A percentile compares a stretch with the other conserved stretches of the same genome.
These are phyloP conservation scores for Chaetomium olivaceum DNA, from an alignment of 2,329 filamentous ascomycete genomes.

Conservation along the genomic window DNA sequence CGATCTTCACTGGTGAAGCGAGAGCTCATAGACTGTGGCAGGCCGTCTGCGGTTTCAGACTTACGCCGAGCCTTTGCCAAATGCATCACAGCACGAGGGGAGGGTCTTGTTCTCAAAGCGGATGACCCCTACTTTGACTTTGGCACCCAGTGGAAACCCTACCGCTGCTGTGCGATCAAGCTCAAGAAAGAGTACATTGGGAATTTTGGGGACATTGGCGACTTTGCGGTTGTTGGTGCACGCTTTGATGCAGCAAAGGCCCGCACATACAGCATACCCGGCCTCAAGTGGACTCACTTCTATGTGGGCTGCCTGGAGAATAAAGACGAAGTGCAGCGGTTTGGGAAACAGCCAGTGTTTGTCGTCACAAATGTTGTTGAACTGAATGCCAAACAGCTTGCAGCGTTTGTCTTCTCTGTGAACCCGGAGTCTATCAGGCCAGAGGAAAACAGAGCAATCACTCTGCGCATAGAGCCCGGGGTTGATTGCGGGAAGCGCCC, in stretches of 20 bases:
- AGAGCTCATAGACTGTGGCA: constrained; percentile 66
- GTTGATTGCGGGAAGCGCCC: constrained; percentile 46
- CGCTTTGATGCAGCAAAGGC: constrained; percentile 67
- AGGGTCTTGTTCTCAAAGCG: constrained; percentile 81
- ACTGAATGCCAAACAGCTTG: constrained; percentile 54
- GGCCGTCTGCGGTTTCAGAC: constrained; percentile 49
- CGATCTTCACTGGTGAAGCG: constrained; percentile 67
- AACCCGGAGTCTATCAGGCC: constrained; percentile 46
- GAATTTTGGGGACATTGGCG: constrained; percentile 76
- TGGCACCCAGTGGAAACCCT: constrained; percentile 39
- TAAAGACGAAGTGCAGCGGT: constrained; percentile 56
- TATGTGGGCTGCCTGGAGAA: constrained; percentile 76
- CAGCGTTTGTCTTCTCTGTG: constrained; percentile 50
- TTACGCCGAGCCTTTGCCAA: constrained; percentile 67
- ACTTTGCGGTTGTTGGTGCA: constrained; percentile 78
- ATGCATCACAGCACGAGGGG: constrained; percentile 65
- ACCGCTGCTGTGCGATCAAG: constrained; percentile 67
- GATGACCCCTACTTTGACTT: constrained; percentile 75
- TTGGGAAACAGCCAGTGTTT: constrained; percentile 58
- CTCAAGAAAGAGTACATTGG: constrained; percentile 84
- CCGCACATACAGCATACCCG: constrained; percentile 52
- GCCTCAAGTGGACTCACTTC: constrained; percentile 75
- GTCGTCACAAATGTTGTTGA: constrained; percentile 66
- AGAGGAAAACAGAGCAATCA: constrained; percentile 44
- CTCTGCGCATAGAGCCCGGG: constrained; percentile 50